A percentile compares a stretch with the other conserved stretches of the same genome.
Conservation (phyloP, 1,284 basidiomycete genomes). For the Chondrostereum purpureum region DNA sequence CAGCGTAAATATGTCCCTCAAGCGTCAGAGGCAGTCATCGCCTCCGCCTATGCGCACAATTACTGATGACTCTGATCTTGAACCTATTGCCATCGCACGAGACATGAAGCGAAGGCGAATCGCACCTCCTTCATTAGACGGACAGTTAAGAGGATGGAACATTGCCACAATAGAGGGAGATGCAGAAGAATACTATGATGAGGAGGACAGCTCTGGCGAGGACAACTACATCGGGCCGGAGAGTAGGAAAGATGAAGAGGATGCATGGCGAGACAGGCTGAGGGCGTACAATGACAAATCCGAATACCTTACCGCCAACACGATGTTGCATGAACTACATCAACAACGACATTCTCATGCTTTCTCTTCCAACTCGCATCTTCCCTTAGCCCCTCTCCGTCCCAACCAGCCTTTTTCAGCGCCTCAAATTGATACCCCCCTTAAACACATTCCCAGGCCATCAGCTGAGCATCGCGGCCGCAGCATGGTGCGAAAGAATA, state of each 20-base stretch:
- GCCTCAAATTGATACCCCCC: neutral
- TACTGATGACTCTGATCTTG: conserved; percentile 23
- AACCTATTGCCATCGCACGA: conserved; percentile 20
- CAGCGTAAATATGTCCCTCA: too few relatives aligned
- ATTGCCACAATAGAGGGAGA: too few relatives aligned
- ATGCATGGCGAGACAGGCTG: neutral
- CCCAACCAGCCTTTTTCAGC: conserved; percentile 5
- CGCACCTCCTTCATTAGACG: conserved; percentile 40
- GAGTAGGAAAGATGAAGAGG: conserved; percentile 22
- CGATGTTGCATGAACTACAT: conserved; percentile 55
- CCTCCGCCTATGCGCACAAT: conserved; percentile 38
- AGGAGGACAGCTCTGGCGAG: conserved; percentile 21
- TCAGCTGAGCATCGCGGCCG: neutral
- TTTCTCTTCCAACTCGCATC: conserved; percentile 25
- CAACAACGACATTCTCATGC: conserved; percentile 43
- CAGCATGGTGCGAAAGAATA: too few relatives aligned
- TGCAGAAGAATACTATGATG: conserved; percentile 22
- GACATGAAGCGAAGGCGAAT: conserved; percentile 42
- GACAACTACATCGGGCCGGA: conserved; percentile 29
- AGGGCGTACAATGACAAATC: conserved; percentile 9
- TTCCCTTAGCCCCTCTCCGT: too few relatives aligned
- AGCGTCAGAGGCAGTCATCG: conserved; percentile 53
- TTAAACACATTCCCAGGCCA: neutral
- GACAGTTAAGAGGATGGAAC: conserved; percentile 34
- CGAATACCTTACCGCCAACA: conserved; percentile 55